phyloP scores from a whole-genome alignment of 345 rosid species.

The Syzygium grande region DNA sequence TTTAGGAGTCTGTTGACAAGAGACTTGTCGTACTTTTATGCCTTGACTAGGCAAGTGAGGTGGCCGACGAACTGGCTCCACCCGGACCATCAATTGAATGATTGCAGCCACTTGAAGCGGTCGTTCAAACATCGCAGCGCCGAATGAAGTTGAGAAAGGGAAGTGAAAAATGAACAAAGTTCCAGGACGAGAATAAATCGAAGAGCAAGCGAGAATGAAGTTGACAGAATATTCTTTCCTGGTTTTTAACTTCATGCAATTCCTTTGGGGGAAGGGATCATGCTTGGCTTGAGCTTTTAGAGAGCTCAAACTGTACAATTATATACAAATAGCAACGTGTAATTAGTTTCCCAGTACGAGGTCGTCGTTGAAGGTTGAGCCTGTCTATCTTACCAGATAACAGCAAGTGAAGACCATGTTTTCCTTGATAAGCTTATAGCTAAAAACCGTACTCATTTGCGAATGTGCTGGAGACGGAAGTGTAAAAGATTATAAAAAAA shows the following conservation, averaged over 20 bases:
- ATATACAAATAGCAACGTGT: background rate
- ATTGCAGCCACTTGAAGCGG: background rate
- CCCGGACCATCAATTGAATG: background rate
- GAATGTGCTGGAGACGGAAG: rapidly evolving
- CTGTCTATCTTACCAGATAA: background rate
- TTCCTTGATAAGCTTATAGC: background rate
- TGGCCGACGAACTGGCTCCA: background rate
- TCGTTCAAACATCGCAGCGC: background rate
- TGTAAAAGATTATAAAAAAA: background rate
- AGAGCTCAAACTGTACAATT: background rate
- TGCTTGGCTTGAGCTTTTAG: background rate
- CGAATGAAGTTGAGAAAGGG: background rate
- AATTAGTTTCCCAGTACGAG: background rate
- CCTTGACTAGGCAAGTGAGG: background rate
- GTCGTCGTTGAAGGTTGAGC: background rate
- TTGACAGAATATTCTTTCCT: background rate
- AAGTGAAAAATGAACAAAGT: background rate
- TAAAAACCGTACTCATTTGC: background rate
- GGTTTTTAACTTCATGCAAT: background rate
- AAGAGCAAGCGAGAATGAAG: background rate
- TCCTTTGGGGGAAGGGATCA: background rate
- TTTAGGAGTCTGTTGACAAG: background rate
- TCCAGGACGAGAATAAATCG: background rate
- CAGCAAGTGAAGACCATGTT: background rate
- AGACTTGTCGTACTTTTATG: background rate